Base-by-base conservation (phyloP, 768 basidiomycete species). In the Mycena crocata region DNA sequence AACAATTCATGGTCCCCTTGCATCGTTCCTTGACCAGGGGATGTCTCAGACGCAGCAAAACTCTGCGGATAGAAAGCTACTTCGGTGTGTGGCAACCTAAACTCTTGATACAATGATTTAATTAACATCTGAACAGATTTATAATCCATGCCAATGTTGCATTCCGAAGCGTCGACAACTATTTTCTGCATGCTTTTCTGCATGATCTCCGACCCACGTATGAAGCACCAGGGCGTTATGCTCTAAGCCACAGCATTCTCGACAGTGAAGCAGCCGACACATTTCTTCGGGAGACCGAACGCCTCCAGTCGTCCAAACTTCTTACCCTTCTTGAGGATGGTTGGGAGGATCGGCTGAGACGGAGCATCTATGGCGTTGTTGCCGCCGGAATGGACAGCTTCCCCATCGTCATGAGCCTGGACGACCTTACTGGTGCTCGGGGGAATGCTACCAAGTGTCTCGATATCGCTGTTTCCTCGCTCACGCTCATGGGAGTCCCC, bases 301-400 rank as follows among this genome's bases (percentile, higher is more conserved):
- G 66, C 10, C 62, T 76, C 23, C 59, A 68, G 39, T 30, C 32
- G 1, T 28, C 62, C 3, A 67, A 74, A 28, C 37, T 57, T 5
- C 63, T 77, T 17, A 80, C 75, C 0, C 37, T 79, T 1, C 51
- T 79, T 3, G 50, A 77, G 44, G 77, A 79, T 70, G 76, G 79
- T 0, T 80, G 78, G 78, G 75, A 80, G 45, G 76, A 79, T 62
- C 5, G 2, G 9, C 21, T 73, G 5, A 57, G 62, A n/a, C 48
- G 67, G 14, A 77, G 73, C 49, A 50, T 79, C 1, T 79, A 78
- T 70, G 74, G 78, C 0, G 52, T 58, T n/a, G 60, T 80, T 5
- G 68, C 66, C 3, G 71, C 69, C 0, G 67, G 76, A 54, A 71
- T 76, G 23, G 67, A 65, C 3, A 30, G 69, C n/a, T 52, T 68